Conservation (phyloP, 371 early-diverging fungal species). For the Mucor plumbeus region DNA sequence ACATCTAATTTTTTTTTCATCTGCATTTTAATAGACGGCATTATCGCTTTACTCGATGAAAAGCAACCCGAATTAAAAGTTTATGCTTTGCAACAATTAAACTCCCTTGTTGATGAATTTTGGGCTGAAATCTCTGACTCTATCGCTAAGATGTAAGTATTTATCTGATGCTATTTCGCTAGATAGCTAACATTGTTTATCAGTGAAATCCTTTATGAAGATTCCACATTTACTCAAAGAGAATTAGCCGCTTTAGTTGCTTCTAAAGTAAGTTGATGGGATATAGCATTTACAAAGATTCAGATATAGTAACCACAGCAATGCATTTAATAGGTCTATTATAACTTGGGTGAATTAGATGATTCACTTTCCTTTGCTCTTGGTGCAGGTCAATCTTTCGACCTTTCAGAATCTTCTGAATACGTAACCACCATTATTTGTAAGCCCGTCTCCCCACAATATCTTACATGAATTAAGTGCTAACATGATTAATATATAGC, state of each 20-base stretch:
- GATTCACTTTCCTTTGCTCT: slow-evolving; percentile 95
- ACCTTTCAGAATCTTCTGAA: slow-evolving; percentile 77
- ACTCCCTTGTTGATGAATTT: slow-evolving; percentile 88
- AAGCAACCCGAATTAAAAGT: slow-evolving; percentile 88
- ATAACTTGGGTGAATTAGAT: slow-evolving; percentile 93
- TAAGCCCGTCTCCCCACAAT: slow-evolving; percentile 43
- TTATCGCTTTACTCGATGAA: slow-evolving; percentile 93
- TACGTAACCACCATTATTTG: slow-evolving; percentile 94
- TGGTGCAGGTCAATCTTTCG: slow-evolving; percentile 91
- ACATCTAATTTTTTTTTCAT: background rate
- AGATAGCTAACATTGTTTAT: background rate
- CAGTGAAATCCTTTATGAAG: slow-evolving; percentile 93
- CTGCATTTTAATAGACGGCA: slow-evolving; percentile 69
- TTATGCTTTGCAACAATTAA: slow-evolving; percentile 90
- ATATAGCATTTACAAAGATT: background rate
- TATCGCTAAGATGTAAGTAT: slow-evolving; percentile 85
- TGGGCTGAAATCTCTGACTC: slow-evolving; percentile 98
- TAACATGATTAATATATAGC: slow-evolving; percentile 41
- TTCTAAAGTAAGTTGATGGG: slow-evolving; percentile 76
- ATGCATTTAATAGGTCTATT: slow-evolving; percentile 71
- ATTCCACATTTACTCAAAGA: slow-evolving; percentile 82
- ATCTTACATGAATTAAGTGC: background rate
- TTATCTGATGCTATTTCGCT: too few relatives aligned
- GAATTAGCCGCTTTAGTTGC: slow-evolving; percentile 94
- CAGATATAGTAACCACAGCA: background rate